Base-by-base conservation (phyloP, 352 stramenopile species). In the Globisporangium ultimum region DNA sequence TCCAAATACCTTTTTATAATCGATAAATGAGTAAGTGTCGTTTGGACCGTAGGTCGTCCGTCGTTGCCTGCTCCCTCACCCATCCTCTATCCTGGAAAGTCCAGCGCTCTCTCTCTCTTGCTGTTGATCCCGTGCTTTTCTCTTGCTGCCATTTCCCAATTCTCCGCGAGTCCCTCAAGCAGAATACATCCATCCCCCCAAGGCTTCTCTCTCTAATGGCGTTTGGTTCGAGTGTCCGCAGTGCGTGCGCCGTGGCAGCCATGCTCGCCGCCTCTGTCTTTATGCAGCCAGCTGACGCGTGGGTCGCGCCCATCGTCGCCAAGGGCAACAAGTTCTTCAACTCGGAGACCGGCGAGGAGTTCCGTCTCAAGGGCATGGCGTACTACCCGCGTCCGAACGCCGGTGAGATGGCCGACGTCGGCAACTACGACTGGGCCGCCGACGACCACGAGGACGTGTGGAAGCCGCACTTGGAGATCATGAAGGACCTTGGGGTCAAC, bases 291-390 rank as follows among this genome's bases (percentile, higher is more conserved):
- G n/a, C 43, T 1, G 21, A 76, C 65, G 75, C 71, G n/a, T 88
- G 72, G 78, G n/a, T 79, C 14, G 48, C 73, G 12, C 73, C 71
- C 4, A 76, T 88, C 61, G 57, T 86, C 4, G 41, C 61, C 34
- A 86, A 84, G 55, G 83, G 84, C 60, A 93, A 93, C 73, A 95
- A 93, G 63, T 82, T 95, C 61, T 96, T 94, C 67, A 70, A 93
- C 67, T 82, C 74, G 14, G 58, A 74, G 3, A 85, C 78, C 1
- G 76, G 77, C 13, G 47, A 75, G 10, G 81, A 96, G 59, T 88
- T 91, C 58, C 70, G 76, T 22, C 74, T 88, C 46, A 87, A 88
- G 38, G 80, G 80, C 11, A 82, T 90, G 74, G 78, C 74, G 18
- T 88, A 90, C 57, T 88, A 84, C 60, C 81, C 81, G 5, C 76